Base-by-base conservation (phyloP, 2,329 filamentous ascomycete species). In the Endoconidiophora laricicola region DNA sequence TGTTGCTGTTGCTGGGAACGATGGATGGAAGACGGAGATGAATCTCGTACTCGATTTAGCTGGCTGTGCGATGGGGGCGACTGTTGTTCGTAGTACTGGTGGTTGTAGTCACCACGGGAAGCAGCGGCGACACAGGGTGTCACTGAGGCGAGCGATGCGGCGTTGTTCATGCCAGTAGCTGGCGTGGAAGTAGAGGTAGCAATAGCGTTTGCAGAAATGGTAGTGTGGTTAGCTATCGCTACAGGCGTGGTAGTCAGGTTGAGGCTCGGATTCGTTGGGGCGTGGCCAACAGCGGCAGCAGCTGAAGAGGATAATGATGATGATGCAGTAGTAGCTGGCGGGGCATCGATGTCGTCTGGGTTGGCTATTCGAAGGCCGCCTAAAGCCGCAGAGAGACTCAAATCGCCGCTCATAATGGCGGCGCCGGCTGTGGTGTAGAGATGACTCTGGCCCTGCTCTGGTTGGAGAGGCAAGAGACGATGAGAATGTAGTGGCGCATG, bases 281-380 rank as follows among this genome's bases (percentile, higher is more conserved):
- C 29, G n/a, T 41, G 2, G 38, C 14, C 20, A n/a, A 14, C 9
- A 16, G 38, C 20, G n/a, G 38, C 38, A 55, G 48, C 23, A n/a
- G 51, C 24, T 48, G 43, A 18, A 37, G 26, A 24, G 29, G 29
- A 33, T 1, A 12, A 9, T 33, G 7, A 33, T 33, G 29, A 33
- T 57, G 45, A 2, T 20, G 47, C 54, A 46, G 38, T 48, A 10
- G 14, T 26, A 33, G 37, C 54, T 54, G 50, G 56, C 48, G 51
- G 58, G 55, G 55, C 60, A 42, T 62, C 64, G 56, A 76, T 73
- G 67, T 91, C 79, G 68, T 95, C 88, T 50, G 90, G 90, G 65
- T 96, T 98, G 60, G 91, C 90, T 65, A 98, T 96, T 64, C 90
- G 86, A 66, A 98, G 72, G 60, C 90, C 90, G 61, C 91, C 91